A percentile compares a stretch with the other conserved stretches of the same genome.
Conservation (phyloP, 2,329 filamentous ascomycete genomes). For the Aspergillus tanneri region DNA sequence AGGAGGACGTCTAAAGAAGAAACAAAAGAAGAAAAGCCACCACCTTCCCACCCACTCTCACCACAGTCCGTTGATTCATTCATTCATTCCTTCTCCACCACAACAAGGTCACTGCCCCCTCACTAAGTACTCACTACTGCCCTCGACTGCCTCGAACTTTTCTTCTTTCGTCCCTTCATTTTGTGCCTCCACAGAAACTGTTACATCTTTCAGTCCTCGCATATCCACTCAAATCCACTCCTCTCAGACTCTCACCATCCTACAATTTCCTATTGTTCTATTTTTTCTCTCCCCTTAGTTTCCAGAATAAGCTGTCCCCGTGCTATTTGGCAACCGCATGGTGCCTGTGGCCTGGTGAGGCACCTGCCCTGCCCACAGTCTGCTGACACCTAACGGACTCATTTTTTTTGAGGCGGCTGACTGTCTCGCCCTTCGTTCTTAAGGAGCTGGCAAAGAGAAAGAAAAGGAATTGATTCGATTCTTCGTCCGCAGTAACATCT, state of each 20-base stretch:
- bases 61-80: no score
- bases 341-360: constrained; percentile 34
- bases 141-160: background rate
- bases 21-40: background rate
- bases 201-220: background rate
- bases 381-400: constrained; percentile 26
- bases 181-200: background rate
- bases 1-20: background rate
- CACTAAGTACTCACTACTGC: background rate
- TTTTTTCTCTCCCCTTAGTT: no score
- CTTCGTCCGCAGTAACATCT: constrained; percentile 15
- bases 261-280: constrained; percentile 11
- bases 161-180: background rate
- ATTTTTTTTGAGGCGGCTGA: constrained; percentile 12
- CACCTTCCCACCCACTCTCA: background rate
- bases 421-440: constrained; percentile 7
- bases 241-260: background rate
- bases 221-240: background rate
- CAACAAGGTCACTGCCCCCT: background rate
- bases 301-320: constrained; percentile 6
- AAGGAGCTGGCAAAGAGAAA: background rate
- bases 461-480: constrained; percentile 11
- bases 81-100: constrained; percentile 1
- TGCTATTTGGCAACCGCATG: constrained; percentile 24
- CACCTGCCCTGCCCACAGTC: constrained; percentile 34